phyloP scores from a whole-genome alignment of 306 rosid genomes.

The Cucurbita argyrosperma region DNA sequence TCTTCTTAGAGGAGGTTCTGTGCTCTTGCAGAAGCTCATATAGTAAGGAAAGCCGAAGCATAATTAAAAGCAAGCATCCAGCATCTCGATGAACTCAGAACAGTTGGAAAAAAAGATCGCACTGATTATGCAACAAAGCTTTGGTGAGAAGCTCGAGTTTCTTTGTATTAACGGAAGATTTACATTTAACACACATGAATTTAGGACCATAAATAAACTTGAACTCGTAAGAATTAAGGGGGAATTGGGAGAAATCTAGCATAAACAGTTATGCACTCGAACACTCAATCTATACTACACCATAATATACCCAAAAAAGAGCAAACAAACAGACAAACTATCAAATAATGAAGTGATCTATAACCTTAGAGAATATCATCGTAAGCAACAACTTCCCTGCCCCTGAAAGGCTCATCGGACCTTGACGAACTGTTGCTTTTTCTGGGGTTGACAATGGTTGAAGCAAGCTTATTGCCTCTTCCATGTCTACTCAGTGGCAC shows the following conservation, averaged over 20 bases:
- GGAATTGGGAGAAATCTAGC: background rate
- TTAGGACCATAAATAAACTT: background rate
- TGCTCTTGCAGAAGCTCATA: background rate
- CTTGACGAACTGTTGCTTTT: slow-evolving; percentile 18
- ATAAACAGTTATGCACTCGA: background rate
- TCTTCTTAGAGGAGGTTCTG: background rate
- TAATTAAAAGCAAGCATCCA: background rate
- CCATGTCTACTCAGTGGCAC: slow-evolving; percentile 72
- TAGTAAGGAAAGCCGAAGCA: background rate
- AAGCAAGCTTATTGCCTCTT: slow-evolving; percentile 66
- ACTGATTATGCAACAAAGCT: background rate
- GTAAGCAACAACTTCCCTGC: slow-evolving; percentile 75
- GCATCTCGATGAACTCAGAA: too few species aligned
- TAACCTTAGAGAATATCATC: slow-evolving; percentile 52
- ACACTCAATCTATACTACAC: background rate
- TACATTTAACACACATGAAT: background rate
- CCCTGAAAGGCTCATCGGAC: slow-evolving; percentile 39
- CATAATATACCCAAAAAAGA: background rate
- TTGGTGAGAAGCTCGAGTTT: background rate
- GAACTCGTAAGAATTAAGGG: background rate
- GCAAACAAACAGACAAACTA: background rate
- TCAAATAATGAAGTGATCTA: background rate
- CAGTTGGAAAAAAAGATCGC: background rate
- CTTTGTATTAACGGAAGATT: background rate
- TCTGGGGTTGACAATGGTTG: slow-evolving; percentile 45